Evolutionary conservation across 139 green algal genomes (phyloP), one percentile per base, ranked within the genome.

Genomic region (Diplosphaera chodatii): DNA sequence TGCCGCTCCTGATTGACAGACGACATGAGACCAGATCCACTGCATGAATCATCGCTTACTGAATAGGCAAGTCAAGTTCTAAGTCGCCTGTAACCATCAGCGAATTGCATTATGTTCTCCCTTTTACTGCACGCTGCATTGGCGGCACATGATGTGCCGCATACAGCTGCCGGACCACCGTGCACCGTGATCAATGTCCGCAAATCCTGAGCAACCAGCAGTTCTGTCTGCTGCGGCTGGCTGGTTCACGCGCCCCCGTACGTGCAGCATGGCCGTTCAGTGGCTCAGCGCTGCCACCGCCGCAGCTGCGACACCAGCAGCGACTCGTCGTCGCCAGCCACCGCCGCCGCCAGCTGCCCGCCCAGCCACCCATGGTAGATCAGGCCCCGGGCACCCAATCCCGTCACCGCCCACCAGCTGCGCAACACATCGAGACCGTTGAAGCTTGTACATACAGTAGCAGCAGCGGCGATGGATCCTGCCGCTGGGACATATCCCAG

Each of bases 321-420:
- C 2, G 27, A 25, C 55, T 89, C 76, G 41, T 77, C 72, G 55
- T 79, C 55, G 1, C 18, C 16, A 21, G 87, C 27, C 63, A 90
- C 79, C 1, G 88, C 91, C 32, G 63, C 30, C 20, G 89, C 91
- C 30, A 89, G 32, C 68, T 88, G 56, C 56, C 74, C 59, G 0
- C 75, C 90, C 28, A 96, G 70, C 82, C 82, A 88, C 1, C 87
- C 91, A 73, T 97, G 92, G 68, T 96, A 96, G 32, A 97, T 83
- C 27, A 97, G 68, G 18, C 92, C 92, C 0, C 92, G 40, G 0
- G 89, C 83, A 0, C 92, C 92, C 64, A 97, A 74, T 2, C 91
- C 92, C 29, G 70, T 81, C 6, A 91, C 40, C 66, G 92, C 40
- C 87, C 89, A 96, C 71, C 74, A 80, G 30, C 63, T 71, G 16